Conservation (phyloP, 2,329 filamentous ascomycete species). For the Chaetomiaceae sp. region DNA sequence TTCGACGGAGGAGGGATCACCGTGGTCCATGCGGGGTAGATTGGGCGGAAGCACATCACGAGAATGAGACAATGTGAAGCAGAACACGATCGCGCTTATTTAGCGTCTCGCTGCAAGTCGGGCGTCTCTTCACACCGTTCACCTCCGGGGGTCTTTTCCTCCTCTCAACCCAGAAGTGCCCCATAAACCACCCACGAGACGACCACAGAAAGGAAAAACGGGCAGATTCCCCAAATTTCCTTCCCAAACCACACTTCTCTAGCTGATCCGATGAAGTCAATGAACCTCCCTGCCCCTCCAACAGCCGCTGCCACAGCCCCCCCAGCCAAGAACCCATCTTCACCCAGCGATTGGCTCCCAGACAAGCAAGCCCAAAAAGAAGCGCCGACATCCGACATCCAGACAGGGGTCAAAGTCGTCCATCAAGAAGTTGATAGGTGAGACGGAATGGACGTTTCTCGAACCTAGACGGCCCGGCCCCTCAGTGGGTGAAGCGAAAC, state of each 20-base stretch:
- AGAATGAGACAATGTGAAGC: too few relatives aligned
- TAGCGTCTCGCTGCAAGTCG: too few relatives aligned
- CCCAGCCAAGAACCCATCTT: neutral
- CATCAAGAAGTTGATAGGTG: neutral
- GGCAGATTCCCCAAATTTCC: too few relatives aligned
- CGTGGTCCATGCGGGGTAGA: too few relatives aligned
- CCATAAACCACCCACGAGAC: too few relatives aligned
- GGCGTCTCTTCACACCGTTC: neutral
- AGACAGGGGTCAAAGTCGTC: neutral
- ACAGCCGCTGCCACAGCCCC: neutral
- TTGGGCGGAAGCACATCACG: too few relatives aligned
- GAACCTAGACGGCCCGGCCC: slow-evolving; percentile 6
- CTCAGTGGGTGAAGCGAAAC: neutral
- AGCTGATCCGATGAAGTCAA: neutral
- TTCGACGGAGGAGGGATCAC: too few relatives aligned
- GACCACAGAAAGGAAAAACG: too few relatives aligned
- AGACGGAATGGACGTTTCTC: slow-evolving; percentile 4
- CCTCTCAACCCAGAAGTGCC: too few relatives aligned
- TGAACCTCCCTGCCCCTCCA: neutral
- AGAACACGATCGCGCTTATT: too few relatives aligned
- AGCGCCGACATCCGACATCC: slow-evolving; percentile 5
- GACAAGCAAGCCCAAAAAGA: neutral
- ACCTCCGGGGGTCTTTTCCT: neutral
- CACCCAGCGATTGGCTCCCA: slow-evolving; percentile 12
- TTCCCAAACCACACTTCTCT: too few relatives aligned